Base-by-base conservation (phyloP, 257 asterid species). In the Solanum bulbocastanum region DNA sequence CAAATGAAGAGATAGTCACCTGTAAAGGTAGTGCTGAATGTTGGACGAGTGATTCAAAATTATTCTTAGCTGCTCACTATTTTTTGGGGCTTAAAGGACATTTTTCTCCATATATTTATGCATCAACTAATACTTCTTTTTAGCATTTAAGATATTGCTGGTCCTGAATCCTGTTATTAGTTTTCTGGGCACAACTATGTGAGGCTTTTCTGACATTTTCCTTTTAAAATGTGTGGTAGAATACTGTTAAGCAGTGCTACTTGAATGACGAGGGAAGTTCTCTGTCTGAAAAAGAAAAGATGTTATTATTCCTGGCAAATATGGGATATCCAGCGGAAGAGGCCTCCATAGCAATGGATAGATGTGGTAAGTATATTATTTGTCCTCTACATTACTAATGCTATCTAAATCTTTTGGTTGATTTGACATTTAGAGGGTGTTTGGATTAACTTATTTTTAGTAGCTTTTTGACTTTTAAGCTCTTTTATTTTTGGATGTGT, bases 251-350 rank as follows among this genome's bases (percentile, higher is more conserved):
- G 46, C 37, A 42, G 33, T 56, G 14, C 39, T 4, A 20, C 86
- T 73, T 90, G 86, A 88, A 88, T 91, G 90, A 69, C 87, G 78
- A 72, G 72, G 40, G 33, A 4, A 88, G 68, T 66, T 81, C 90
- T 22, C 73, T 87, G 82, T 85, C 91, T 16, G 89, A 88, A 13
- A 75, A 84, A 39, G 90, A 92, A 52, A 86, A 84, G 85, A 92
- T 83, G 14, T 60, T 90, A 65, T 37, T 83, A 27, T 22, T 84
- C 27, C 87, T 93, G 73, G 75, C 71, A 68, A 87, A 90, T 42
- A 93, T 93, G 95, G 95, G 95, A 37, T 93, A 89, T 66, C 49
- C 89, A 4, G 83, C 32, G 62, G 91, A 90, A 35, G 95, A 91
- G 88, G 91, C 92, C 83, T 56, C 87, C 42, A 25, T 86, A 73